Evolutionary conservation across 352 stramenopile species (phyloP), one percentile per base, ranked within the genome.

Genomic region (Discostella stelligera): DNA sequence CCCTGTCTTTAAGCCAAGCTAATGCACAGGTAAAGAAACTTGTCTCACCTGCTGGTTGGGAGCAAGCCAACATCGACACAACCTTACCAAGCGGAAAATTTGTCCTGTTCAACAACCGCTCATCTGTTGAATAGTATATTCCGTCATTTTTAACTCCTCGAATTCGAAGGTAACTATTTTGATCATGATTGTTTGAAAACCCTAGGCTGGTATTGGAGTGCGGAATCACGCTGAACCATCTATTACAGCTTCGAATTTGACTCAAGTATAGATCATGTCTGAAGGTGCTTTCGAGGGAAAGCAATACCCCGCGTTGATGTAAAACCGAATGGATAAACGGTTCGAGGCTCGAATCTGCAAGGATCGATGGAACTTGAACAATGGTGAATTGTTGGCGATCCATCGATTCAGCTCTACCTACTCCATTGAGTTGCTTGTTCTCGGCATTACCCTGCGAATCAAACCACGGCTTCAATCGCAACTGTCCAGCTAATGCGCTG

Each of bases 1-100:
- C 70, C 16, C 86, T 71, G 25, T 83, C 71, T 49, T 82, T 60
- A 14, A 94, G 73, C 86, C 84, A 94, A 68, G 82, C 82, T 9
- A 91, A 68, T 27, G 79, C 85, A 74, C 88, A 94, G 37, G 82
- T 60, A 70, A 85, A 92, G 71, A 90, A 93, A 49, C 66, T 83
- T 14, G 54, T 79, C 25, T 74, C 62, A 16, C 61, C 58, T 21
- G 58, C 68, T 11, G 56, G 58, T 39, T 79, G 53, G 8, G 68
- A 77, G 39, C 79, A 86, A n/a, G 70, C 64, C 20, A 83, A 49
- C 3, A 58, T 46, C 37, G 60, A 66, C 53, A 77, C 46, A 50
- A 79, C 66, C 18, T 71, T 55, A 16, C 77, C 71, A 18, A 84
- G 59, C 41, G 46, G 64, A 27, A 77, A 30, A 39, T 68, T 39